Base-by-base conservation (phyloP, 257 asterid species). In the Pogostemon cablin region DNA sequence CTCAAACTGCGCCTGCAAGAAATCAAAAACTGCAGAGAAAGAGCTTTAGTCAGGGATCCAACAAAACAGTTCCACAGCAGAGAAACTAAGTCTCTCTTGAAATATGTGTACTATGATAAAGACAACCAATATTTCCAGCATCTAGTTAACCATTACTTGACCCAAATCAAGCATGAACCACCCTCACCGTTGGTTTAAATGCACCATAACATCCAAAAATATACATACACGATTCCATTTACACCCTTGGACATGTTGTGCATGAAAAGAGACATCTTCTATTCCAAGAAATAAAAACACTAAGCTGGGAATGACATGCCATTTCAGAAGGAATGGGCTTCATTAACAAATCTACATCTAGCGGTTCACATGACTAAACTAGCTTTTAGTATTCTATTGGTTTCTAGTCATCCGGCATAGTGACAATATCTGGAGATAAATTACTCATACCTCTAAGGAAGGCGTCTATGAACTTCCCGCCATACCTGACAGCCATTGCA, bases 401-500 rank as follows among this genome's bases (percentile, higher is more conserved):
- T 58, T 54, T 64, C 47, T 9, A 64, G 7, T 55, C 67, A 35
- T 53, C 52, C 37, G 40, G 53, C 37, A 42, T 69, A 3, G 42
- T 15, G 78, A 73, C 60, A 55, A 73, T 44, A 32, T 55, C 7
- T 20, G 39, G 48, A 20, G 39, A 73, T 25, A 50, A 62, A 67
- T 58, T 61, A 53, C 56, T 34, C 25, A 2, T 83, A 90, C 97
- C 96, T 91, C 78, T 91, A 59, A 91, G 92, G 77, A 91, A 91
- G 80, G 92, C 76, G 75, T 91, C 95, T 11, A 91, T 77, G 83
- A 82, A 91, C 84, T 87, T 91, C 77, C 97, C 96, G 7, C 96
- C 95, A 73, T 86, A 87, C 84, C 88, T 91, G 81, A 91, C 89
- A 67, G 95, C 92, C 90, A 88, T 83, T 62, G 86, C 88, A 63